These are phyloP conservation scores for Spinellus fusiger DNA, from an alignment of 192 early-diverging fungal genomes.

Conservation along the genomic window DNA sequence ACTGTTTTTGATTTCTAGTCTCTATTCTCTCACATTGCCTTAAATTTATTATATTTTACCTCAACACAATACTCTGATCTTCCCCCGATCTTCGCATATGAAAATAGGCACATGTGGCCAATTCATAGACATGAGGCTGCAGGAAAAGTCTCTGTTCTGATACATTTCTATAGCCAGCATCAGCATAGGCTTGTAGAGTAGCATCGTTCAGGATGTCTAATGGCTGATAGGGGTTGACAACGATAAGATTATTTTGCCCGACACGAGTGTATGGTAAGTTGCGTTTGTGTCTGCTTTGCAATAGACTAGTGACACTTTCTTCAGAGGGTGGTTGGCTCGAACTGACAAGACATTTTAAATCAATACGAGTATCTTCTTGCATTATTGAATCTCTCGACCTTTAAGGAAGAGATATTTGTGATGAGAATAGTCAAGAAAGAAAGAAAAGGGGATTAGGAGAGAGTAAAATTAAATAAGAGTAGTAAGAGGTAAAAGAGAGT, in stretches of 20 bases:
- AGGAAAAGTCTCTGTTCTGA: constrained; percentile 28
- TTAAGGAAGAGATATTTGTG: neutral
- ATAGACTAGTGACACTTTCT: constrained; percentile 41
- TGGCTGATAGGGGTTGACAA: constrained; percentile 50
- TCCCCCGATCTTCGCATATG: constrained; percentile 67
- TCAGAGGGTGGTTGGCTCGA: constrained; percentile 27
- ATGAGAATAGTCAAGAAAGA: too few relatives aligned
- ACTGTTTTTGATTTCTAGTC: neutral
- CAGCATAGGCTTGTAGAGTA: constrained; percentile 47
- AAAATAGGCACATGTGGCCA: constrained; percentile 66
- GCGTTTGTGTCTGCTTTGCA: constrained; percentile 41
- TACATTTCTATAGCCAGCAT: constrained; percentile 44
- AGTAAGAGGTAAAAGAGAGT: neutral
- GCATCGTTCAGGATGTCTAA: constrained; percentile 45
- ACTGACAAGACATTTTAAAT: constrained; percentile 24
- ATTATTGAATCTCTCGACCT: neutral
- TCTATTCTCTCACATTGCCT: neutral
- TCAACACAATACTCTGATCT: constrained; percentile 69
- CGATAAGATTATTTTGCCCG: constrained; percentile 42
- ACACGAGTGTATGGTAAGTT: constrained; percentile 53
- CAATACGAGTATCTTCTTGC: constrained; percentile 30
- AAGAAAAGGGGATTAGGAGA: constrained; percentile 1
- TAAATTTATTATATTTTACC: constrained; percentile 26
- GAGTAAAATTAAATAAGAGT: neutral
- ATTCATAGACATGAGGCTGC: constrained; percentile 63